A percentile compares a stretch with the other conserved stretches of the same genome.
These are phyloP conservation scores for Microsporum canis DNA, from an alignment of 2,329 filamentous ascomycete genomes.

Conservation along the genomic window DNA sequence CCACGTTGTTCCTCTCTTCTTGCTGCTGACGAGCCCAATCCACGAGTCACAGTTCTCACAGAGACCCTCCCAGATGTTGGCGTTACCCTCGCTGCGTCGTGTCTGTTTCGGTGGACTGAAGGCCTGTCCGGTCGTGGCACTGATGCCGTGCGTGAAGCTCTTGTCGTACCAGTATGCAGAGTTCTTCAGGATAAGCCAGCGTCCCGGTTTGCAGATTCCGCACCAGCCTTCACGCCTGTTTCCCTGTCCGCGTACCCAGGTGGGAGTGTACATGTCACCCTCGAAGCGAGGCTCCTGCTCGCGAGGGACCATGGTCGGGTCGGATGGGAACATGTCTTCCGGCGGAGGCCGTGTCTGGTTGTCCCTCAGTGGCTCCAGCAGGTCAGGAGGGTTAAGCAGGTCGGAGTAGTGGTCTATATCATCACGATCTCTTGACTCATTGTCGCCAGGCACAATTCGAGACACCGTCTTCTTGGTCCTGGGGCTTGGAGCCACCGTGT, in stretches of 20 bases:
- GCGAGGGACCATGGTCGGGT: conserved; percentile 63
- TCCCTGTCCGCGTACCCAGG: conserved; percentile 73
- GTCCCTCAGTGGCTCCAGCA: conserved; percentile 64
- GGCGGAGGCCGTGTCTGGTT: conserved; percentile 63
- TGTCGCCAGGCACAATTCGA: conserved; percentile 61
- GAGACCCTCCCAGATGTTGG: conserved; percentile 39
- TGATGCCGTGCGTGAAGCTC: conserved; percentile 78
- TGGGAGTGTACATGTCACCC: conserved; percentile 71
- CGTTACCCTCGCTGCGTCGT: conserved; percentile 65
- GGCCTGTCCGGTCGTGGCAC: conserved; percentile 63
- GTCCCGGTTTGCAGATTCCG: conserved; percentile 72
- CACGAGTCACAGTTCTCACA: conserved; percentile 27
- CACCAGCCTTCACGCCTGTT: conserved; percentile 87
- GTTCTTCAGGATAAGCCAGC: conserved; percentile 82
- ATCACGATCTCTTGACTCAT: conserved; percentile 53
- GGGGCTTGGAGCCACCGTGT: not conserved
- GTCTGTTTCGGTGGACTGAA: conserved; percentile 69
- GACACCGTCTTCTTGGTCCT: conserved; percentile 4
- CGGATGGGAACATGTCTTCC: conserved; percentile 68
- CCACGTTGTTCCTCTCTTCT: conserved; percentile 89
- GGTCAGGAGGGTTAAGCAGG: conserved; percentile 61
- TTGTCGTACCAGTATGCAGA: conserved; percentile 92
- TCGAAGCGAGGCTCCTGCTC: conserved; percentile 70
- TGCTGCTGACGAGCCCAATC: conserved; percentile 48
- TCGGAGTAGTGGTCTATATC: conserved; percentile 53